These are phyloP conservation scores for Penicillium sp. DNA, from an alignment of 2,329 filamentous ascomycete species.

Conservation along the genomic window DNA sequence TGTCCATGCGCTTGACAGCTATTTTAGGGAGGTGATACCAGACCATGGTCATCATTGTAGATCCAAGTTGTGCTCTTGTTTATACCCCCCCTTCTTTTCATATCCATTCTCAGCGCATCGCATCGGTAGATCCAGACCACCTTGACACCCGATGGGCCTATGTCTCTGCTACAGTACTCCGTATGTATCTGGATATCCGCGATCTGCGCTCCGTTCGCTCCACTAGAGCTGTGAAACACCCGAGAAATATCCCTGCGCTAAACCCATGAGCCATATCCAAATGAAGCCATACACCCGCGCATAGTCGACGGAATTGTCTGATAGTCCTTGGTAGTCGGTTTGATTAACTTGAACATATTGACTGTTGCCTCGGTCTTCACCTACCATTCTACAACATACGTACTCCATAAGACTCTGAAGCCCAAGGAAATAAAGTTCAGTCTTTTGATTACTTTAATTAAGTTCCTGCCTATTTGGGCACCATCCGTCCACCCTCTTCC, in stretches of 20 bases:
- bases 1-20: slow-evolving; percentile 2
- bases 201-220: slow-evolving; percentile 7
- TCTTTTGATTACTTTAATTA: slow-evolving; percentile 8
- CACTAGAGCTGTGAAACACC: slow-evolving; percentile 7
- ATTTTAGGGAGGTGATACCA: slow-evolving; percentile 11
- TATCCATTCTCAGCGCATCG: not conserved
- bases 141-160: not conserved
- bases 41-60: slow-evolving; percentile 7
- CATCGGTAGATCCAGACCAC: not conserved
- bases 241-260: slow-evolving; percentile 1
- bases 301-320: slow-evolving; percentile 1
- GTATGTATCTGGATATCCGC: slow-evolving; percentile 2
- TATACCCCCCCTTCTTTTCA: not conserved
- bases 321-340: slow-evolving; percentile 7
- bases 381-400: not conserved
- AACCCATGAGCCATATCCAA: not conserved
- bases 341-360: not conserved
- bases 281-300: slow-evolving; percentile 6
- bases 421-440: slow-evolving; percentile 8
- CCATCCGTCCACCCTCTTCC: slow-evolving; percentile 1
- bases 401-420: not conserved
- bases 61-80: slow-evolving; percentile 2
- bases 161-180: not conserved
- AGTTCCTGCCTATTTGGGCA: slow-evolving; percentile 18
- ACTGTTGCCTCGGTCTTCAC: not conserved